Evolutionary conservation across 345 rosid genomes (phyloP).

Genomic region (Anacardium occidentale): DNA sequence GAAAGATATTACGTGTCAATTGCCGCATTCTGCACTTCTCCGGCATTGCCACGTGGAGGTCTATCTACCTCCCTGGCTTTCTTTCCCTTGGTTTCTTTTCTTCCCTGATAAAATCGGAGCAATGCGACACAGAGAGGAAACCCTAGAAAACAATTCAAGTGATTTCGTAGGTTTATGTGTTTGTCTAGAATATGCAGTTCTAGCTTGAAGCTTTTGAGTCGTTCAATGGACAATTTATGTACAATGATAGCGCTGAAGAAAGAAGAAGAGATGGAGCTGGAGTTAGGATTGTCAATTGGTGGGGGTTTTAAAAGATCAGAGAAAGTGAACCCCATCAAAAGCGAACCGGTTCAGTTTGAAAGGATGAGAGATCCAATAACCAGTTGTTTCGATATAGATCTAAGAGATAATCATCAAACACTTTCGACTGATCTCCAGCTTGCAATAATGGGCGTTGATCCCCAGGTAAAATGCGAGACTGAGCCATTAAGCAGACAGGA

Average conservation of each 20-base stretch:
- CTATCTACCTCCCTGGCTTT: not conserved
- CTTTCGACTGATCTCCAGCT: no score
- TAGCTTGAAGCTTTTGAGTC: not conserved
- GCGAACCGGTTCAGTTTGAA: not conserved
- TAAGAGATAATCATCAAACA: not conserved
- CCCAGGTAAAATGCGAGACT: no score
- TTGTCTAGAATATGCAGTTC: not conserved
- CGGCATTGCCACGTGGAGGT: slow-evolving; percentile 40
- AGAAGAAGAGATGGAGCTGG: slow-evolving; percentile 50
- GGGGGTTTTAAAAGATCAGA: slow-evolving; percentile 42
- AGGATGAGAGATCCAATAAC: not conserved
- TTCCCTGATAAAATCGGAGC: not conserved
- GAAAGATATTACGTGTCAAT: slow-evolving; percentile 31
- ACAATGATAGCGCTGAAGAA: slow-evolving; percentile 31
- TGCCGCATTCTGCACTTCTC: slow-evolving; percentile 22
- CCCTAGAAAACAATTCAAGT: not conserved
- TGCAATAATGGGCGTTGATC: no score
- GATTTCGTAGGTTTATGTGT: not conserved
- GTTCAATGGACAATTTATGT: slow-evolving; percentile 21
- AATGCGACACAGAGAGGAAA: slow-evolving; percentile 5
- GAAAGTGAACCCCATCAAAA: slow-evolving; percentile 23
- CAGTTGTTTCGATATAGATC: slow-evolving; percentile 11
- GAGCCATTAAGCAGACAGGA: no score
- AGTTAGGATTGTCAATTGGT: slow-evolving; percentile 58
- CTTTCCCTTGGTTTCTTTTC: not conserved